These are phyloP conservation scores for Penicillium sp. DNA, from an alignment of 2,329 filamentous ascomycete species.

Conservation along the genomic window DNA sequence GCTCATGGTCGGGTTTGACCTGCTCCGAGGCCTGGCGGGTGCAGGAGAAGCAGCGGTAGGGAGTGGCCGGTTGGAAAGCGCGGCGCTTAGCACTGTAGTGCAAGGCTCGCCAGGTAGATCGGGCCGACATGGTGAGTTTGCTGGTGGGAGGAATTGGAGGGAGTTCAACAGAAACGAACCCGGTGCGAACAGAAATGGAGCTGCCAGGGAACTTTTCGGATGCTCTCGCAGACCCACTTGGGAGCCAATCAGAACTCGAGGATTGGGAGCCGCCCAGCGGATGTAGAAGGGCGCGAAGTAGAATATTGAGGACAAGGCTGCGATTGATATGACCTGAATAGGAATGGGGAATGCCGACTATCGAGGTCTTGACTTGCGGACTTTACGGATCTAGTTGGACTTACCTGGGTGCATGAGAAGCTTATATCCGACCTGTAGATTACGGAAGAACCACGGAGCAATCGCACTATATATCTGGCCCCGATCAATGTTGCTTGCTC, in stretches of 20 bases:
- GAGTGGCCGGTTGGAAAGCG: constrained; percentile 29
- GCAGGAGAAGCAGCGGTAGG: constrained; percentile 58
- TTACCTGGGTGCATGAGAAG: neutral
- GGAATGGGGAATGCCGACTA: neutral
- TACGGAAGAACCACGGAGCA: neutral
- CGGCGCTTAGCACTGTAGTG: constrained; percentile 40
- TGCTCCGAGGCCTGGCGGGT: constrained; percentile 46
- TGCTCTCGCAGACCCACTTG: constrained; percentile 20
- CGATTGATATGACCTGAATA: neutral
- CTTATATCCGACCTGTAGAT: neutral
- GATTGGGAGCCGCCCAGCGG: constrained; percentile 1
- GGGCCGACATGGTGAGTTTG: constrained; percentile 38
- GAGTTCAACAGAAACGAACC: neutral
- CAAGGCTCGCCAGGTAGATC: constrained; percentile 43
- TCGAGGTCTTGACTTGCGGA: neutral
- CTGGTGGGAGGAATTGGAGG: constrained; percentile 10
- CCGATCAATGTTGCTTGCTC: neutral
- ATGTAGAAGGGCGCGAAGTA: neutral
- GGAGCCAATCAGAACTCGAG: constrained; percentile 20
- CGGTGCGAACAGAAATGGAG: constrained; percentile 9
- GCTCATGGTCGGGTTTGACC: constrained; percentile 50
- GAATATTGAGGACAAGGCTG: neutral
- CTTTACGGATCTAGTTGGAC: constrained; percentile 6
- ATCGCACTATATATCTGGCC: neutral
- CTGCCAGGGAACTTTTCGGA: constrained; percentile 26